Conservation (phyloP, 176 grass and related monocot species). For the Cocos nucifera region DNA sequence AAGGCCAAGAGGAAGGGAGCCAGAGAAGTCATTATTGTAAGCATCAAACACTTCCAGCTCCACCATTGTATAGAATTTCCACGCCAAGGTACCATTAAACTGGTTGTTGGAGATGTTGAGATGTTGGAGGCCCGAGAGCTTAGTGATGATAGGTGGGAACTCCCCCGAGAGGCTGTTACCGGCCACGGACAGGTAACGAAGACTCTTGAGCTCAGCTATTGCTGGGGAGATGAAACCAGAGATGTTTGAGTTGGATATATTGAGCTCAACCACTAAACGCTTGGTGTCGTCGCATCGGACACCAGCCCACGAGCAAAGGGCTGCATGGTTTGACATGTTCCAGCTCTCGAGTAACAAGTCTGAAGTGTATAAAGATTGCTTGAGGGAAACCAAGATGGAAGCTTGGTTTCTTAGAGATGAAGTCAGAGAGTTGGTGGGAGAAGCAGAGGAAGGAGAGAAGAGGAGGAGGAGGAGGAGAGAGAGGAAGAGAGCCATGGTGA, state of each 20-base stretch:
- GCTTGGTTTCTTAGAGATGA: slow-evolving; percentile 31
- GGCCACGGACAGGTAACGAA: slow-evolving; percentile 34
- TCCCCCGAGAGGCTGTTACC: slow-evolving; percentile 31
- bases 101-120: slow-evolving; percentile 86
- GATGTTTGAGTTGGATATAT: slow-evolving; percentile 53
- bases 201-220: slow-evolving; percentile 16
- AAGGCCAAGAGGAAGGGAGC: slow-evolving; percentile 26
- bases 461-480: slow-evolving; percentile 2
- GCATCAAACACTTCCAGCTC: slow-evolving; percentile 44
- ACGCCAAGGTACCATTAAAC: slow-evolving; percentile 45
- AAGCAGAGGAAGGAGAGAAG: slow-evolving; percentile 13
- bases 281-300: slow-evolving; percentile 29
- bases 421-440: background rate
- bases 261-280: slow-evolving; percentile 39
- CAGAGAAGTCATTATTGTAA: slow-evolving; percentile 66
- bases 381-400: slow-evolving; percentile 36
- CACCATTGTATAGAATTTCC: slow-evolving; percentile 29
- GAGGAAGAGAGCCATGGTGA: slow-evolving; percentile 2
- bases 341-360: slow-evolving; percentile 26
- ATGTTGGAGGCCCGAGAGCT: slow-evolving; percentile 23
- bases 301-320: slow-evolving; percentile 48
- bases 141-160: slow-evolving; percentile 15
- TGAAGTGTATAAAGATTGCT: slow-evolving; percentile 28
- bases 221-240: slow-evolving; percentile 40
- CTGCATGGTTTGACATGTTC: slow-evolving; percentile 28